phyloP scores from a whole-genome alignment of 257 asterid genomes.

The Craterostigma plantagineum region DNA sequence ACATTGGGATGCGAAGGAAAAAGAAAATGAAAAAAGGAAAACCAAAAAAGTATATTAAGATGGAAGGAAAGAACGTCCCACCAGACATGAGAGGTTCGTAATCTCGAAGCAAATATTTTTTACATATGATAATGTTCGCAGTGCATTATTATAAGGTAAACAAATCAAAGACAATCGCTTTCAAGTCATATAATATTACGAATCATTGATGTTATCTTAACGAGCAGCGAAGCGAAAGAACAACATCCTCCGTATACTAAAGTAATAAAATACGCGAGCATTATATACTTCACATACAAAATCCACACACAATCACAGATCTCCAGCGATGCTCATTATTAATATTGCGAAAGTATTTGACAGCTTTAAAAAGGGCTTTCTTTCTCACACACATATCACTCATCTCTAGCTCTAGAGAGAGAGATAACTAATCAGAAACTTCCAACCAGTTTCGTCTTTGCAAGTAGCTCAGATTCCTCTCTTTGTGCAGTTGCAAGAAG shows the following conservation, averaged over 20 bases:
- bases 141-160: too few relatives aligned
- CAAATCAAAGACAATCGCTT: slow-evolving; percentile 21
- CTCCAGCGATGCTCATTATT: slow-evolving; percentile 49
- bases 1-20: too few relatives aligned
- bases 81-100: too few relatives aligned
- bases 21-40: too few relatives aligned
- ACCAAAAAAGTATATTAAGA: too few relatives aligned
- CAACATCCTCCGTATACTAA: too few relatives aligned
- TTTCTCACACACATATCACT: slow-evolving; percentile 22
- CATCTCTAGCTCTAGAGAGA: too few relatives aligned
- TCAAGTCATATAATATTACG: slow-evolving; percentile 5
- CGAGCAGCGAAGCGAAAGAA: background rate
- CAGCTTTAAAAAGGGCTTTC: slow-evolving; percentile 30
- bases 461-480: background rate
- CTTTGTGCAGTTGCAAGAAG: too few relatives aligned
- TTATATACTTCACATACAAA: slow-evolving; percentile 21
- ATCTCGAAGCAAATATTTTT: too few relatives aligned
- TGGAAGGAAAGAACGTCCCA: too few relatives aligned
- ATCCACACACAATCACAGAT: slow-evolving; percentile 37
- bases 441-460: slow-evolving; percentile 1
- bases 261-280: slow-evolving; percentile 8
- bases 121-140: too few relatives aligned
- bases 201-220: slow-evolving; percentile 10
- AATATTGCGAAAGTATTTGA: slow-evolving; percentile 13
- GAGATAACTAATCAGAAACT: too few relatives aligned